Evolutionary conservation across 2,329 filamentous ascomycete genomes (phyloP).

Genomic region (Graphiopsis chlorocephala): DNA sequence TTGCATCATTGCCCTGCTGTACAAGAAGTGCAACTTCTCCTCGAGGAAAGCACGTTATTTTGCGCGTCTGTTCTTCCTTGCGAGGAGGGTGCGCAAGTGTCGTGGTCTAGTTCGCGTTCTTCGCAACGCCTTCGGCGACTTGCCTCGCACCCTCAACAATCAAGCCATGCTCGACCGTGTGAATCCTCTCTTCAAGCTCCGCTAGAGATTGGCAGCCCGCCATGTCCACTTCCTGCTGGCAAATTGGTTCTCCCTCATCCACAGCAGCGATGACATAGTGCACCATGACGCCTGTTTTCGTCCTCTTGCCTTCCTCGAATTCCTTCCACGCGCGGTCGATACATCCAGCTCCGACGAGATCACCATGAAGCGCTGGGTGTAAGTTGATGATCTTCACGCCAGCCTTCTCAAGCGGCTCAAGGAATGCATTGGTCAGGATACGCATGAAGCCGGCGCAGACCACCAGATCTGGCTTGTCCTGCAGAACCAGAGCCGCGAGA

Average conservation of each 20-base stretch:
- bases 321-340: constrained; percentile 76
- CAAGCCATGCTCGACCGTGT: constrained; percentile 70
- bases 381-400: constrained; percentile 75
- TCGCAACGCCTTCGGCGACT: constrained; percentile 39
- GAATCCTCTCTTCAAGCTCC: constrained; percentile 69
- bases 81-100: background rate
- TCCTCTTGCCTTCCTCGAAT: constrained; percentile 65
- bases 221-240: constrained; percentile 66
- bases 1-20: background rate
- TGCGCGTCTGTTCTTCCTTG: background rate
- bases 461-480: constrained; percentile 67
- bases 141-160: constrained; percentile 71
- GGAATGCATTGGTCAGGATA: constrained; percentile 67
- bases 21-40: background rate
- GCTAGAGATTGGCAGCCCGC: constrained; percentile 59
- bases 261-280: constrained; percentile 77
- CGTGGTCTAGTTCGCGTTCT: constrained; percentile 18
- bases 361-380: constrained; percentile 71
- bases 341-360: constrained; percentile 69
- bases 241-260: constrained; percentile 72
- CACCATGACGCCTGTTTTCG: constrained; percentile 78
- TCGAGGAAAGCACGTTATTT: background rate
- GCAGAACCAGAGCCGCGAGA: constrained; percentile 65
- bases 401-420: constrained; percentile 62
- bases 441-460: constrained; percentile 89